Conservation (phyloP, 177 flowering plant species). For the Vitis hybrid region DNA sequence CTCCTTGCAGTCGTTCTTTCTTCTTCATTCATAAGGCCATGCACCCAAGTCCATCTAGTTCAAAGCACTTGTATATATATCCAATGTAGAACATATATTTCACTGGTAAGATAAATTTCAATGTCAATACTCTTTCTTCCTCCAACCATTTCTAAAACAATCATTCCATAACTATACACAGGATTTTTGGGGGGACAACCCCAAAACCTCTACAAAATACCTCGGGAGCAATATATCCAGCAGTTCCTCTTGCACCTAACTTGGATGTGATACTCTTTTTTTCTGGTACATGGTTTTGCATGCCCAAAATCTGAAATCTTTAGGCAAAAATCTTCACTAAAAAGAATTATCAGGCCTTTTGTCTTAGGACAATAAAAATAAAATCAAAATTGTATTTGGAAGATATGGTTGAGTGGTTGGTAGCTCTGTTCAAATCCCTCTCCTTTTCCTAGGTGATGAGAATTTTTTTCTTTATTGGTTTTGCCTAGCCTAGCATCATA, state of each 20-base stretch:
- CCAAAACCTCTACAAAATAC: constrained; percentile 35
- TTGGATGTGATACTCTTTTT: constrained; percentile 15
- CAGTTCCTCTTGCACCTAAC: constrained; percentile 43
- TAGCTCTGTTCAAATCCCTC: too few species aligned
- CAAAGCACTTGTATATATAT: constrained; percentile 29
- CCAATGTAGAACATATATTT: constrained; percentile 33
- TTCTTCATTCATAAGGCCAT: background rate
- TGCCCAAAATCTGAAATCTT: too few species aligned
- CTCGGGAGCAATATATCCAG: constrained; percentile 55
- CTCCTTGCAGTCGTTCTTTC: constrained; percentile 4
- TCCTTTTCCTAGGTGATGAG: too few species aligned
- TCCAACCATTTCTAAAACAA: constrained; percentile 51
- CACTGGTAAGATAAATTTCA: background rate
- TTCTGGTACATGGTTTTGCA: too few species aligned
- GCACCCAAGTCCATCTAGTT: background rate
- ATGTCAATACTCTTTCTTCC: constrained; percentile 23
- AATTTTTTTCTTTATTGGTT: too few species aligned
- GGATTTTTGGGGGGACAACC: constrained; percentile 43
- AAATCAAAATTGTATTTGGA: too few species aligned
- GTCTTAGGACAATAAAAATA: too few species aligned
- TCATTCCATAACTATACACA: constrained; percentile 58
- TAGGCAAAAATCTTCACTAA: too few species aligned
- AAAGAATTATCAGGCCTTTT: too few species aligned
- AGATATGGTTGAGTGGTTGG: too few species aligned
- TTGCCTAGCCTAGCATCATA: too few species aligned